Percentiles rank a stretch among this genome's conserved stretches.
Conservation (phyloP, 371 early-diverging fungal species). For the Lichtheimia corymbifera region DNA sequence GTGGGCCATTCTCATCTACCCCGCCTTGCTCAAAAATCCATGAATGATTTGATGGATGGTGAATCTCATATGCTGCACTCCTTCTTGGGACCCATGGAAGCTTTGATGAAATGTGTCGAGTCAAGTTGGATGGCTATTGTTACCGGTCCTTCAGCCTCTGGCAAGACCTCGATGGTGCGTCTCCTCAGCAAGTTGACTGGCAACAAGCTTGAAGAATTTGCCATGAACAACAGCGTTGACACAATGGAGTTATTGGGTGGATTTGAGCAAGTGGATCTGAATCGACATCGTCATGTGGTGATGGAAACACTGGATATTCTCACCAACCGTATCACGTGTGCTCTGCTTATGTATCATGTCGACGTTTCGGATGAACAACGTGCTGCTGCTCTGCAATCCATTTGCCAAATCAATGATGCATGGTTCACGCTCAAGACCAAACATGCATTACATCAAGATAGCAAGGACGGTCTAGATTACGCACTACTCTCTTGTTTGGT, state of each 20-base stretch:
- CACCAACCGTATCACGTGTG: constrained; percentile 28
- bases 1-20: constrained; percentile 74
- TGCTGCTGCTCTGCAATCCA: constrained; percentile 23
- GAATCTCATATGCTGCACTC: constrained; percentile 67
- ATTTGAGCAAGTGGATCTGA: constrained; percentile 93
- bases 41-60: constrained; percentile 33
- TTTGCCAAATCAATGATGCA: constrained; percentile 43
- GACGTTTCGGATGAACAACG: constrained; percentile 18
- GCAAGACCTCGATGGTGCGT: constrained; percentile 89
- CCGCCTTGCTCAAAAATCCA: constrained; percentile 29
- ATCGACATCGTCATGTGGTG: constrained; percentile 71
- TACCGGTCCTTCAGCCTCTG: constrained; percentile 83
- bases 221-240: constrained; percentile 94
- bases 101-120: constrained; percentile 87
- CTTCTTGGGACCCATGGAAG: constrained; percentile 70
- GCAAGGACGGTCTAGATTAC: constrained; percentile 27
- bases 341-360: constrained; percentile 29
- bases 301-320: constrained; percentile 41
- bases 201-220: constrained; percentile 82
- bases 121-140: constrained; percentile 92
- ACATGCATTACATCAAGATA: constrained; percentile 22
- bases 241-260: constrained; percentile 96
- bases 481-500: constrained; percentile 33
- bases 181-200: constrained; percentile 82
- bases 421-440: constrained; percentile 44